phyloP scores from a whole-genome alignment of 768 basidiomycete species.

The Suillus decipiens region DNA sequence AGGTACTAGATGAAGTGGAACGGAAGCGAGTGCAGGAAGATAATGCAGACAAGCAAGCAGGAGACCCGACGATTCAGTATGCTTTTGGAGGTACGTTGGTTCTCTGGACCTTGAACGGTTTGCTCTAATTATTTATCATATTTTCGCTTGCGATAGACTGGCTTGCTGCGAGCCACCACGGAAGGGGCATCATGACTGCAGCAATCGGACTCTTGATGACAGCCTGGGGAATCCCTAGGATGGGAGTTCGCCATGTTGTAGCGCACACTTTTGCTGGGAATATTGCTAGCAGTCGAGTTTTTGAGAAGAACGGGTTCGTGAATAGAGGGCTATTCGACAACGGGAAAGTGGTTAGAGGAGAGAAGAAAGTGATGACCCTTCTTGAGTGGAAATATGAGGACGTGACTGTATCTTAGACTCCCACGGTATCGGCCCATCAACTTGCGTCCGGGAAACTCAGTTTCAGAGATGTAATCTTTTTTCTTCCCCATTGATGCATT shows the following conservation, averaged over 20 bases:
- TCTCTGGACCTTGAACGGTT: neutral
- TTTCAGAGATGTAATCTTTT: no score
- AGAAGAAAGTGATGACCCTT: constrained; percentile 36
- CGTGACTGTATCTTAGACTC: no score
- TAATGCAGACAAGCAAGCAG: constrained; percentile 43
- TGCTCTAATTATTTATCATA: neutral
- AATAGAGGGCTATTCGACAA: constrained; percentile 41
- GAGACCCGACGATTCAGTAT: constrained; percentile 62
- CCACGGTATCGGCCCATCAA: no score
- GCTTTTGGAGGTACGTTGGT: constrained; percentile 53
- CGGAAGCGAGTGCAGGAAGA: constrained; percentile 35
- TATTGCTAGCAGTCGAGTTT: constrained; percentile 60
- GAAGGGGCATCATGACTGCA: constrained; percentile 74
- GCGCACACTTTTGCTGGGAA: constrained; percentile 54
- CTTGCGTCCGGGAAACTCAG: no score
- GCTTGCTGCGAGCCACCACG: constrained; percentile 59
- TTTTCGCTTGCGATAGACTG: constrained; percentile 47
- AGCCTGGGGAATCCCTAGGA: constrained; percentile 64
- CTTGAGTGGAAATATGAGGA: constrained; percentile 32
- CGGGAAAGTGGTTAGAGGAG: constrained; percentile 39
- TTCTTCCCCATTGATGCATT: no score
- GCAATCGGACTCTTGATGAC: constrained; percentile 54
- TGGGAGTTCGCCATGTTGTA: constrained; percentile 50
- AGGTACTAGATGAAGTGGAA: constrained; percentile 38
- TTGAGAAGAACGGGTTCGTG: constrained; percentile 65